Conservation (phyloP, 2,329 filamentous ascomycete genomes). For the Diaporthe destruens region DNA sequence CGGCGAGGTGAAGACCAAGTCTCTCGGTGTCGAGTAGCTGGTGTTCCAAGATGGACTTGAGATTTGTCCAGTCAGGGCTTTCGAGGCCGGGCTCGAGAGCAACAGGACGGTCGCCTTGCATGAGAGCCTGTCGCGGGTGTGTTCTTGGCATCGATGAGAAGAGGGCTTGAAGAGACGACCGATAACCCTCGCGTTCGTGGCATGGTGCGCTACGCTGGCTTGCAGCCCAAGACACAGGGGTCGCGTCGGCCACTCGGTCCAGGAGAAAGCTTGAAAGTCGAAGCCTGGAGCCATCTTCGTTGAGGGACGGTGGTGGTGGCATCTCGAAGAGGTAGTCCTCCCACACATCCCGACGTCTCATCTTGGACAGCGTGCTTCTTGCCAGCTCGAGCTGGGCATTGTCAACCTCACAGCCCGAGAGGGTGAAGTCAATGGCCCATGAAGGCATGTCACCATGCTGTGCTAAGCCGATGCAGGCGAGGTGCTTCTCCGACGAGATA, state of each 20-base stretch:
- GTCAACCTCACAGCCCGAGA: constrained; percentile 18
- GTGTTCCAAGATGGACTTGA: neutral
- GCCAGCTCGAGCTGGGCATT: constrained; percentile 18
- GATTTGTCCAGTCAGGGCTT: constrained; percentile 11
- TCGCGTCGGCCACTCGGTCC: constrained; percentile 1
- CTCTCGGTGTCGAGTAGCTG: constrained; percentile 5
- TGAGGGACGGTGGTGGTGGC: constrained; percentile 17
- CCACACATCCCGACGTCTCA: constrained; percentile 16
- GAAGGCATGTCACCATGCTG: constrained; percentile 28
- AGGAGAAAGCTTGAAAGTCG: constrained; percentile 12
- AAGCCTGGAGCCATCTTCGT: constrained; percentile 7
- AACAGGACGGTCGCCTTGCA: constrained; percentile 5
- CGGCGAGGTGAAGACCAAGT: constrained; percentile 8
- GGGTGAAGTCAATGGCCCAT: constrained; percentile 17
- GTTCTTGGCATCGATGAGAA: constrained; percentile 12
- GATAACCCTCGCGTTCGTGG: neutral
- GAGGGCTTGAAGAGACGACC: neutral
- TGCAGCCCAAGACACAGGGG: neutral
- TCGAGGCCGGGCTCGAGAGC: constrained; percentile 1
- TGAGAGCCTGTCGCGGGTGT: constrained; percentile 8
- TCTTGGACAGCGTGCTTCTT: constrained; percentile 2
- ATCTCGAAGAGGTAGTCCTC: constrained; percentile 7
- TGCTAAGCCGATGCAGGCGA: constrained; percentile 25
- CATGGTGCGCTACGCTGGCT: constrained; percentile 1
- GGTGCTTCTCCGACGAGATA: constrained; percentile 7